These are phyloP conservation scores for Panicum miliaceum DNA, from an alignment of 176 grass and related monocot genomes.

Conservation along the genomic window DNA sequence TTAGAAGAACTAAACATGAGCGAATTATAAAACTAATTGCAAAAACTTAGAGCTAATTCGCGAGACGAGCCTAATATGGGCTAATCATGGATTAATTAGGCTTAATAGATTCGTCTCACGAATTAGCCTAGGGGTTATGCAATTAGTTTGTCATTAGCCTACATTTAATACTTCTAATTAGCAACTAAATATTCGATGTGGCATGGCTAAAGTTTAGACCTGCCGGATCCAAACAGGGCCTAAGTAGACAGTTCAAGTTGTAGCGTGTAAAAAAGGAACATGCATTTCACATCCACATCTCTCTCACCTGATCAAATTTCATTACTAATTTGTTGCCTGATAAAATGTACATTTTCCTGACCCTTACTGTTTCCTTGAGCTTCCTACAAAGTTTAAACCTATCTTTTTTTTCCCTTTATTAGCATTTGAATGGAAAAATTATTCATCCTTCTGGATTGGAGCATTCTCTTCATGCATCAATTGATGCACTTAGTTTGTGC, in stretches of 20 bases:
- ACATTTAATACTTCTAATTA: too few relatives aligned
- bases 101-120: too few relatives aligned
- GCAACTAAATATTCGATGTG: too few relatives aligned
- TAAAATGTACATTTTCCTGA: background rate
- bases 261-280: background rate
- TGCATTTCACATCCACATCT: background rate
- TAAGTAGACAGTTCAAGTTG: background rate
- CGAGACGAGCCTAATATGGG: too few relatives aligned
- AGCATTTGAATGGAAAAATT: conserved; percentile 66
- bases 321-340: background rate
- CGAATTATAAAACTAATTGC: too few relatives aligned
- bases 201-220: too few relatives aligned
- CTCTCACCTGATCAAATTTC: background rate
- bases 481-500: conserved; percentile 48
- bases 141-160: too few relatives aligned
- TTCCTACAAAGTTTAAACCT: background rate
- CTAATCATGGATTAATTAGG: too few relatives aligned
- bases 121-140: too few relatives aligned
- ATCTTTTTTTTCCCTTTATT: conserved; percentile 16
- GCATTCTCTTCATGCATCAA: conserved; percentile 47
- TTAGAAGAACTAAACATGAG: too few relatives aligned
- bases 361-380: background rate
- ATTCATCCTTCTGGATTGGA: conserved; percentile 66
- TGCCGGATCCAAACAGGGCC: too few relatives aligned
- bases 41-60: too few relatives aligned